A percentile compares a stretch with the other conserved stretches of the same genome.
Evolutionary conservation across 352 stramenopile species (phyloP).

Genomic region (Phytophthora crassamura): DNA sequence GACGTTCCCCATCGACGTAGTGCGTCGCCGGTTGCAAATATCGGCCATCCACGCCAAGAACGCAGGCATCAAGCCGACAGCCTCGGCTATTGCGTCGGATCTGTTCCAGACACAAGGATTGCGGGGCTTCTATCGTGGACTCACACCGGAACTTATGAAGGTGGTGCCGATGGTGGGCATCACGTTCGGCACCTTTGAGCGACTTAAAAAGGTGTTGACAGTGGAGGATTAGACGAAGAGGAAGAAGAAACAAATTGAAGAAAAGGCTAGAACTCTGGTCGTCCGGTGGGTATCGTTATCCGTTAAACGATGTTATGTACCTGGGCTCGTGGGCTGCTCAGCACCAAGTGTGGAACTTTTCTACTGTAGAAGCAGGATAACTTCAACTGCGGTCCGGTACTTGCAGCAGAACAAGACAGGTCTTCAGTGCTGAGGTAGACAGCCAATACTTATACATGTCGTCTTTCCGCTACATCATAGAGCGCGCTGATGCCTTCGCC

Average conservation of each 20-base stretch:
- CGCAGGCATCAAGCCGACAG: slow-evolving; percentile 76
- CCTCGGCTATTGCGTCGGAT: slow-evolving; percentile 75
- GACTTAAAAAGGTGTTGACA: slow-evolving; percentile 91
- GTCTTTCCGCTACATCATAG: too few species aligned
- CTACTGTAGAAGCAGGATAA: too few species aligned
- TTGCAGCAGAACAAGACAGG: too few species aligned
- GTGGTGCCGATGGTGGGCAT: slow-evolving; percentile 97
- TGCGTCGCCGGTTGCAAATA: slow-evolving; percentile 95
- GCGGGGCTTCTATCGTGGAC: slow-evolving; percentile 86
- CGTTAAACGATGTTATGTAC: too few species aligned
- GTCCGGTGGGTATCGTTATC: slow-evolving; percentile 23
- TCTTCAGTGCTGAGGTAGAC: too few species aligned
- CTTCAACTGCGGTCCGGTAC: too few species aligned
- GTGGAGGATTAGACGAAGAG: slow-evolving; percentile 62
- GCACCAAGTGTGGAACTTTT: too few species aligned
- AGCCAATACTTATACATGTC: too few species aligned
- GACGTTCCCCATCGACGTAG: slow-evolving; percentile 96
- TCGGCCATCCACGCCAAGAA: slow-evolving; percentile 82
- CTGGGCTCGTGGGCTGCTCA: too few species aligned
- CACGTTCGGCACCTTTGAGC: slow-evolving; percentile 96
- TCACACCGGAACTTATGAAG: slow-evolving; percentile 96
- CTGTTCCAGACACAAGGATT: slow-evolving; percentile 76
- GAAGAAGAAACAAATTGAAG: slow-evolving; percentile 7
- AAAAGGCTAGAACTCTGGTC: slow-evolving; percentile 41
- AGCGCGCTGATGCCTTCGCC: too few species aligned